Conservation (phyloP, 2,329 filamentous ascomycete genomes). For the Helotiales sp. region DNA sequence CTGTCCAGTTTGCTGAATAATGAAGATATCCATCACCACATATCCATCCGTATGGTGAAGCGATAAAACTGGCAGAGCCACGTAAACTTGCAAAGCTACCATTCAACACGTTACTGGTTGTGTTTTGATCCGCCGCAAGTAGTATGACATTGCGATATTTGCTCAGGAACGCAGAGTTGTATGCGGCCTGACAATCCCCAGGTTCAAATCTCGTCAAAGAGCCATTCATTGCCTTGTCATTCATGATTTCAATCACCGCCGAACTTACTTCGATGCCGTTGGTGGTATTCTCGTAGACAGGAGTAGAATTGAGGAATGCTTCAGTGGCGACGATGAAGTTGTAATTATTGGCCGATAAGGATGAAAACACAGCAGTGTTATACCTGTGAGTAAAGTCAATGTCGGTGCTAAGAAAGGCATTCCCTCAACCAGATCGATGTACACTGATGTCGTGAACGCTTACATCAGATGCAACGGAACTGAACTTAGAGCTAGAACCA, state of each 20-base stretch:
- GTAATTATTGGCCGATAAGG: constrained; percentile 10
- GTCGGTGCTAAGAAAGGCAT: neutral
- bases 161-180: constrained; percentile 3
- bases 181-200: constrained; percentile 1
- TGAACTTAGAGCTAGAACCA: constrained; percentile 7
- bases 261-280: no score
- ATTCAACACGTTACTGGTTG: neutral
- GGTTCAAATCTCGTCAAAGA: neutral
- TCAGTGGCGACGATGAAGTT: constrained; percentile 3
- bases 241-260: neutral
- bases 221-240: neutral
- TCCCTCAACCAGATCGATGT: neutral
- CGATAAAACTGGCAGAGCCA: neutral
- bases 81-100: neutral
- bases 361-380: constrained; percentile 14
- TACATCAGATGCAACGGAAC: constrained; percentile 13
- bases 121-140: neutral
- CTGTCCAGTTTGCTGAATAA: no score
- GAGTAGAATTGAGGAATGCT: neutral
- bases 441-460: neutral
- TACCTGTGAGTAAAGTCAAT: no score
- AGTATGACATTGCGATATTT: constrained; percentile 9
- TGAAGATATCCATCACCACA: constrained; percentile 7
- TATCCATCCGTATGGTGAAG: constrained; percentile 6
- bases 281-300: neutral